Evolutionary conservation across 257 asterid species (phyloP).

Genomic region (Solanum etuberosum): DNA sequence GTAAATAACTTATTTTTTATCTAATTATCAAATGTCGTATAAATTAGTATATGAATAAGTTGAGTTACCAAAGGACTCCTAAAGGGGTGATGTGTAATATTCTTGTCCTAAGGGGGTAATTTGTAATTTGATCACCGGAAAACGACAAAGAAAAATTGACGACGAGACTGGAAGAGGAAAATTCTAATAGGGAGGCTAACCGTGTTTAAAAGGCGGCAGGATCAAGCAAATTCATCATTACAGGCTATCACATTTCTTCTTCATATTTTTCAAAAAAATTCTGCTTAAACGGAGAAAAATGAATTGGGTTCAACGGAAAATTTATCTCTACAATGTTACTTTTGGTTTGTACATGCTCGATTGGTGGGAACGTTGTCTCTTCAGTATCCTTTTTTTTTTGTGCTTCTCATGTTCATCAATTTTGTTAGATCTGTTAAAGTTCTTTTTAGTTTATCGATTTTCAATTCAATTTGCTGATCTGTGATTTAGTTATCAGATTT

Average conservation of each 20-base stretch:
- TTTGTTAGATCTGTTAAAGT: neutral
- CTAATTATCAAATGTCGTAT: neutral
- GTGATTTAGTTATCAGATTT: neutral
- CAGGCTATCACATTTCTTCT: neutral
- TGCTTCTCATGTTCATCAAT: neutral
- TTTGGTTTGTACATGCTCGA: conserved; percentile 86
- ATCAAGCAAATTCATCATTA: neutral
- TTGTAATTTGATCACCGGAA: neutral
- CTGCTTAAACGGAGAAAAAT: conserved; percentile 3
- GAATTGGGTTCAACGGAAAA: conserved; percentile 76
- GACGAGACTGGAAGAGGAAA: neutral
- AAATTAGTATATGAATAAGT: no score
- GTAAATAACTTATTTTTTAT: no score
- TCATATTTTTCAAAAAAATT: neutral
- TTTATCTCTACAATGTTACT: conserved; percentile 69
- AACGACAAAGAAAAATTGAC: neutral
- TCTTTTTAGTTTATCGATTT: neutral
- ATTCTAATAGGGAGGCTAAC: neutral
- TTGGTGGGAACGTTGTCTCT: conserved; percentile 88
- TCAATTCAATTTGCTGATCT: neutral
- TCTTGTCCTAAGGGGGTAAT: no score
- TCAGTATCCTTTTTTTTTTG: conserved; percentile 48
- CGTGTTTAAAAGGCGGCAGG: neutral
- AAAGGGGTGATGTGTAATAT: no score
- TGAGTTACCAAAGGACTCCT: no score